These are phyloP conservation scores for Cryptomeria japonica DNA, from an alignment of 75 land plant genomes.

Conservation along the genomic window DNA sequence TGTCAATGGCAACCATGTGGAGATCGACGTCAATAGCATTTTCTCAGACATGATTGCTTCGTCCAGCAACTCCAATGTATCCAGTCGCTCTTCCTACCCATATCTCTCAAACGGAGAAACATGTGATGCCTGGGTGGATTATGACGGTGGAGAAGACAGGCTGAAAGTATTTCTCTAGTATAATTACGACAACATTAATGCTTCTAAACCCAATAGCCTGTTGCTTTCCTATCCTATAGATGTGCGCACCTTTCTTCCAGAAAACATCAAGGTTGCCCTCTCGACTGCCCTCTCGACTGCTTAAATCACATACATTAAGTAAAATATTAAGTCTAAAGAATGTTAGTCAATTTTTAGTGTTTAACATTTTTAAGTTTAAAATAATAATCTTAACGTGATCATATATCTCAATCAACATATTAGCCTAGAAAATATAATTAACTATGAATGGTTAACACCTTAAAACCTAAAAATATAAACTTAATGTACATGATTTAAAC, in stretches of 20 bases:
- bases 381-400: too few species aligned
- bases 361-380: too few species aligned
- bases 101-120: neutral
- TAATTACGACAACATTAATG: neutral
- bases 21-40: slow-evolving; percentile 20
- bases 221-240: neutral
- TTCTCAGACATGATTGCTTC: neutral
- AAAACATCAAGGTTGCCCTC: neutral
- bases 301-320: too few species aligned
- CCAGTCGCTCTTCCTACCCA: neutral
- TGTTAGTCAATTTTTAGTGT: too few species aligned
- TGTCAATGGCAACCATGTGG: slow-evolving; percentile 36
- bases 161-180: neutral
- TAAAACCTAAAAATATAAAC: neutral
- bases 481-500: too few species aligned
- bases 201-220: neutral
- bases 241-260: neutral
- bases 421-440: too few species aligned
- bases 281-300: too few species aligned
- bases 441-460: too few species aligned
- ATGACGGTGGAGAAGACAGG: too few species aligned
- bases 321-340: too few species aligned
- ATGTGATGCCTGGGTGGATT: slow-evolving; percentile 15
- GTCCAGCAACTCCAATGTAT: neutral
- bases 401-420: too few species aligned